Base-by-base conservation (phyloP, 2,329 filamentous ascomycete genomes). In the Fusarium cicatricum region DNA sequence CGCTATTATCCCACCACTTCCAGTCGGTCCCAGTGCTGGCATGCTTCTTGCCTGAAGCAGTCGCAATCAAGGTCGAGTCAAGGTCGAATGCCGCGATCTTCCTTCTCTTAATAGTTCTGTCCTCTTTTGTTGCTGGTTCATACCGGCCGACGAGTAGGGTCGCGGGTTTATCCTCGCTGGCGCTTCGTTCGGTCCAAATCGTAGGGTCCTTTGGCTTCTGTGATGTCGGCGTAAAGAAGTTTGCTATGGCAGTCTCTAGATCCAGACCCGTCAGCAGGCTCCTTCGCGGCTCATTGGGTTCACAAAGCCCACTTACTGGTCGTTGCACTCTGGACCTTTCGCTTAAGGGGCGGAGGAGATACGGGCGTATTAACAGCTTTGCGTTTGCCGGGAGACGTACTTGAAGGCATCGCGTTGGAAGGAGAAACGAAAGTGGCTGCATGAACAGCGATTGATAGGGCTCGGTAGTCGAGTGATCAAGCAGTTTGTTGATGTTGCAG, bases 1-100 rank as follows among this genome's bases (percentile, higher is more conserved):
- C 90, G 15, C 77, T 81, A 12, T 76, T 66, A 72, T 96, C 79
- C 92, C 92, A 98, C 95, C 95, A 99, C 73, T 91, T 92, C 95
- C 95, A 99, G 71, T 98, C 94, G 4, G 80, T 79, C 0, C 87
- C 84, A 62, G 87, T 85, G 45, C 83, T 82, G 3, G 86, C 82
- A 69, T 94, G 94, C 44, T 84, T 89, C 74, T 91, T 95, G 8
- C 92, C 92, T 0, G 92, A 96, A 4, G 86, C 82, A 0, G 92
- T 90, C 2, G 81, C 80, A 58, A 99, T 92, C 29, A 99, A 77
- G 1, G 95, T 99, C 8, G 91, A 95, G 72, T 99, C 95, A 17
- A 92, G 80, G 65, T 92, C 89, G 64, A 92, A 92, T 0, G 86
- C 88, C 0, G 88, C 89, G 48, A 92, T 80, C 70, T 87, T 90